Conservation (phyloP, 1,139 yeast genomes). For the Insectozyma bohioensis region DNA sequence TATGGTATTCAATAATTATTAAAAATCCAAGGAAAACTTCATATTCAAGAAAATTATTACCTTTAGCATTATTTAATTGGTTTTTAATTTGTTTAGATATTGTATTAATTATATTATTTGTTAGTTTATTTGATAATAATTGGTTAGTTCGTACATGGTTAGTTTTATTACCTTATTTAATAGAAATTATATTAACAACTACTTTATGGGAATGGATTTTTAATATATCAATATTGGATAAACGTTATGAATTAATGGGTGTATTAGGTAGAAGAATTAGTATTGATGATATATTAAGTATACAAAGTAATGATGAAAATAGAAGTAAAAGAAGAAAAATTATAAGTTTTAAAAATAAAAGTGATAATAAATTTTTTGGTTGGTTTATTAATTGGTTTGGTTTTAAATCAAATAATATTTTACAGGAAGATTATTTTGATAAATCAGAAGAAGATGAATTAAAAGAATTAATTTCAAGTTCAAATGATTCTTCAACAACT, state of each 20-base stretch:
- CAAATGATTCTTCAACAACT: constrained; percentile 3
- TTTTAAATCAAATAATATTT: constrained; percentile 5
- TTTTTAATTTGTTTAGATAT: constrained; percentile 29
- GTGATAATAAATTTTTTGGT: constrained; percentile 4
- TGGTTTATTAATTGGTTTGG: constrained; percentile 7
- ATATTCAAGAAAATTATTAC: constrained; percentile 37
- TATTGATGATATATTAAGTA: constrained; percentile 31
- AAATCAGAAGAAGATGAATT: constrained; percentile 9
- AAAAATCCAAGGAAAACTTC: constrained; percentile 34
- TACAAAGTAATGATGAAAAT: constrained; percentile 6
- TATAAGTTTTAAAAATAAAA: constrained; percentile 8
- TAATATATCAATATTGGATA: constrained; percentile 42
- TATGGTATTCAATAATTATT: constrained; percentile 28
- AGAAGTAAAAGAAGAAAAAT: constrained; percentile 2
- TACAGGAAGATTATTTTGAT: constrained; percentile 10
- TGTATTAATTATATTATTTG: constrained; percentile 27
- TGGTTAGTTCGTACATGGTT: constrained; percentile 44
- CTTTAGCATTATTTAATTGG: constrained; percentile 43
- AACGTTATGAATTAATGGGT: constrained; percentile 43
- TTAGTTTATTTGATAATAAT: constrained; percentile 24
- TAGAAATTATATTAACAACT: constrained; percentile 41
- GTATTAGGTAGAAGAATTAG: constrained; percentile 50
- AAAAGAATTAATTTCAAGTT: constrained; percentile 9
- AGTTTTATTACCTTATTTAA: constrained; percentile 31
- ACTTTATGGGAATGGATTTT: constrained; percentile 55